Conservation (phyloP, 2,329 filamentous ascomycete species). For the Exophiala lecanii-corni region DNA sequence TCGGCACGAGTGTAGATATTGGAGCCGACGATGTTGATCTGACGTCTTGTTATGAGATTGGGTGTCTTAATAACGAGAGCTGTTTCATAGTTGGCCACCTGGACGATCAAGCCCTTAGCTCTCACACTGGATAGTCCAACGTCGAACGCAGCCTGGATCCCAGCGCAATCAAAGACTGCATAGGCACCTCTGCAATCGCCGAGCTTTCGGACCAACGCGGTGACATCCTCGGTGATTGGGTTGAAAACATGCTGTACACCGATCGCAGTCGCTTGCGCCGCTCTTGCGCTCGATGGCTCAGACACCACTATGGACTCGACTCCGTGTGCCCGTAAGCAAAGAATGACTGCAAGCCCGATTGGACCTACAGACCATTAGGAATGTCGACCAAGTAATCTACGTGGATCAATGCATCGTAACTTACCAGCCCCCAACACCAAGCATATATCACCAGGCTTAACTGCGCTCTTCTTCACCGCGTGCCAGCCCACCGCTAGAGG, state of each 20-base stretch:
- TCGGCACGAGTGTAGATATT: conserved; percentile 30
- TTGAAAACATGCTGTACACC: neutral
- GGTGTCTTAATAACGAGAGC: conserved; percentile 48
- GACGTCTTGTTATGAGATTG: conserved; percentile 17
- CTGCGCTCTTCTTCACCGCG: conserved; percentile 28
- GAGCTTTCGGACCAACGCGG: conserved; percentile 23
- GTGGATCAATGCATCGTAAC: neutral
- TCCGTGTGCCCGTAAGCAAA: conserved; percentile 1
- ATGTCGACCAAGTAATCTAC: neutral
- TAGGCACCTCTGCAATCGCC: conserved; percentile 29
- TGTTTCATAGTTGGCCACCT: conserved; percentile 50
- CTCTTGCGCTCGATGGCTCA: neutral
- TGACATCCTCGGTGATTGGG: conserved; percentile 18
- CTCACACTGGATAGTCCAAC: conserved; percentile 34
- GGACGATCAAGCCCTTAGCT: conserved; percentile 47
- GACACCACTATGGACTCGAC: conserved; percentile 3
- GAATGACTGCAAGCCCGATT: neutral
- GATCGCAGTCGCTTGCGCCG: conserved; percentile 18
- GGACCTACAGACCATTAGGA: conserved; percentile 4
- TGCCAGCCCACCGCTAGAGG: conserved; percentile 6
- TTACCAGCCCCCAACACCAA: conserved; percentile 27
- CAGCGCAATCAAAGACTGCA: conserved; percentile 32
- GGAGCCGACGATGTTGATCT: conserved; percentile 28
- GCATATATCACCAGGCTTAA: conserved; percentile 41
- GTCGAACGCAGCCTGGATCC: conserved; percentile 28